Base-by-base conservation (phyloP, 306 rosid species). In the Canavalia gladiata region DNA sequence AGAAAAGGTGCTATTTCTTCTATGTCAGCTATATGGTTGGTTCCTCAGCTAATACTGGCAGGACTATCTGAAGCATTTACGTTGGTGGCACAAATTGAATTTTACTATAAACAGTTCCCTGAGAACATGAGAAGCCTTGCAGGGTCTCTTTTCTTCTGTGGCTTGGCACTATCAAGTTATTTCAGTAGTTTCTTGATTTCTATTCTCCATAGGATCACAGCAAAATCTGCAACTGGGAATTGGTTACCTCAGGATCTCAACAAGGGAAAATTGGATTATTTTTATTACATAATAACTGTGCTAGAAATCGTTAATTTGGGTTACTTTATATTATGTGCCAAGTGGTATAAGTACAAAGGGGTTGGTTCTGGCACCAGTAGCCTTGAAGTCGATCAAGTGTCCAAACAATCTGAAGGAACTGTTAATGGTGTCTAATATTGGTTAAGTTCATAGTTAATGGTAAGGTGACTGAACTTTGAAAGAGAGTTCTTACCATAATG, bases 81-180 rank as follows among this genome's bases (percentile, higher is more conserved):
- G 0, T 31, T 85, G 31, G 81, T 95, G 1, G 97, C 94, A 28
- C 91, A 90, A 81, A 83, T 89, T 43, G 98, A 95, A 5, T 89
- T 95, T 79, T 92, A 89, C 90, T 91, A 92, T 84, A 95, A 92
- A 84, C 98, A 95, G 47, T 90, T 95, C 29, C 98, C 98, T 3
- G 95, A 95, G 86, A 92, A 95, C 76, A 95, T 95, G 98, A 89
- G 97, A 83, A 95, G 97, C 87, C 74, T 95, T 63, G 98, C 86
- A 10, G 97, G 95, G 54, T 86, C 97, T 29, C 60, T 95, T 0
- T 90, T 62, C 68, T 90, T 64, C 35, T 95, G 97, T 70, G 79
- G 85, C 4, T 1, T 85, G 0, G 85, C 88, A 8, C 52, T 78
- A 33, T 84, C 94, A 2, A 90, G 72, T 41, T 90, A 86, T 77